Conservation (phyloP, 2,329 filamentous ascomycete species). For the Dendryphion nanum region DNA sequence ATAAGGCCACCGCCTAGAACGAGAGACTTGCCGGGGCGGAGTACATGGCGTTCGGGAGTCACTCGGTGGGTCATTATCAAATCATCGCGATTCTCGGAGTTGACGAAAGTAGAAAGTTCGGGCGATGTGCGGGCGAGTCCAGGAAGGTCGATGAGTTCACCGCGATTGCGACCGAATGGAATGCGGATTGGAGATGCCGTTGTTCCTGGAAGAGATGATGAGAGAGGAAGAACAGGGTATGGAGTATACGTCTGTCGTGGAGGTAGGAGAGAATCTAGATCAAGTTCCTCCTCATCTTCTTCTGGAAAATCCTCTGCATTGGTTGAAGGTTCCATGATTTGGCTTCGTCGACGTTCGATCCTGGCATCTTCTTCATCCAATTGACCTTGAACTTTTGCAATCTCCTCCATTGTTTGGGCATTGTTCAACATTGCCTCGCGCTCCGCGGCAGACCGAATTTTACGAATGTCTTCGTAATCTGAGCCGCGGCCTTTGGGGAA, state of each 20-base stretch:
- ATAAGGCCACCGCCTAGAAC: slow-evolving; percentile 79
- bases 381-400: slow-evolving; percentile 18
- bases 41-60: slow-evolving; percentile 67
- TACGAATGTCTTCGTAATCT: slow-evolving; percentile 36
- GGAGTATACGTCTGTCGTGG: slow-evolving; percentile 70
- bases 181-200: slow-evolving; percentile 94
- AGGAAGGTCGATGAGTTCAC: slow-evolving; percentile 90
- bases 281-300: slow-evolving; percentile 25
- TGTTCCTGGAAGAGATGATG: slow-evolving; percentile 85
- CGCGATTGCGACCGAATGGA: slow-evolving; percentile 80
- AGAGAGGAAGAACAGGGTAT: slow-evolving; percentile 81
- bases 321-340: slow-evolving; percentile 6
- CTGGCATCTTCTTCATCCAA: slow-evolving; percentile 35
- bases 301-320: slow-evolving; percentile 11
- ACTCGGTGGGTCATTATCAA: slow-evolving; percentile 79
- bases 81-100: slow-evolving; percentile 61
- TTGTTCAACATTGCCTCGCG: slow-evolving; percentile 28
- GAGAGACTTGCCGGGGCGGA: slow-evolving; percentile 77
- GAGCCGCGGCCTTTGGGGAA: slow-evolving; percentile 67
- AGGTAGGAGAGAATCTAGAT: slow-evolving; percentile 61
- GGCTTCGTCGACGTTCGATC: slow-evolving; percentile 17
- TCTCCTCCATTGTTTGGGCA: slow-evolving; percentile 18
- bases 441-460: slow-evolving; percentile 32
- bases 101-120: slow-evolving; percentile 68
- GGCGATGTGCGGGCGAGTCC: slow-evolving; percentile 69